Base-by-base conservation (phyloP, 148 eudicot genomes). In the Silene uniflora region DNA sequence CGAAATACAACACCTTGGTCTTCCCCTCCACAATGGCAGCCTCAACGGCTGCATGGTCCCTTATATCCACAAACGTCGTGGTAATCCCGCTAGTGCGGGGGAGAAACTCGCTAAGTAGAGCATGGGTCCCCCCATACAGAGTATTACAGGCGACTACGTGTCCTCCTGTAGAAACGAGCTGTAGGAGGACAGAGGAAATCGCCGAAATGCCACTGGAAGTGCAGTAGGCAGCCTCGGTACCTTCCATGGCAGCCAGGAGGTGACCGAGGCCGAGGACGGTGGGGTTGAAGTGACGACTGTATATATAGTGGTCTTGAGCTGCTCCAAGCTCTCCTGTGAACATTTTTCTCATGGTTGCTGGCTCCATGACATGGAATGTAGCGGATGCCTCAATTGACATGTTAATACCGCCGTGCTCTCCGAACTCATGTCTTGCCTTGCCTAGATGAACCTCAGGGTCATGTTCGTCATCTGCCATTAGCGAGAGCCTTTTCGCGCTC, bases 321-420 rank as follows among this genome's bases (percentile, higher is more conserved):
- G 93, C 88, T 32, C 98, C 98, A 3, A 95, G 67, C 54, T 95
- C 98, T 1, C 98, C 98, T 11, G 87, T 5, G 83, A 95, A 95
- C 78, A 95, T 79, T 24, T 90, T 86, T 25, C 86, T 65, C 89
- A 95, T 82, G 22, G 96, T 95, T 18, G 92, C 96, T 1, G 98
- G 93, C 77, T 95, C 97, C 97, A 92, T 95, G 32, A 95, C 96
- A 44, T 96, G 89, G 85, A 95, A 95, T 46, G 98, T 95, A 49
- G 96, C 96, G 17, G 98, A 95, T 8, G 97, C 93, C 84, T 95
- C 97, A 74, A 95, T 92, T 0, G 98, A 95, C 98, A 95, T 95
- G 88, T 95, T 95, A 0, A 95, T 92, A 42, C 98, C 98, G 46
- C 97, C 96, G 77, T 95, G 98, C 76, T 92, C 97, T 13, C 98